Evolutionary conservation across 352 stramenopile species (phyloP).

Genomic region (Phytophthora ramorum): DNA sequence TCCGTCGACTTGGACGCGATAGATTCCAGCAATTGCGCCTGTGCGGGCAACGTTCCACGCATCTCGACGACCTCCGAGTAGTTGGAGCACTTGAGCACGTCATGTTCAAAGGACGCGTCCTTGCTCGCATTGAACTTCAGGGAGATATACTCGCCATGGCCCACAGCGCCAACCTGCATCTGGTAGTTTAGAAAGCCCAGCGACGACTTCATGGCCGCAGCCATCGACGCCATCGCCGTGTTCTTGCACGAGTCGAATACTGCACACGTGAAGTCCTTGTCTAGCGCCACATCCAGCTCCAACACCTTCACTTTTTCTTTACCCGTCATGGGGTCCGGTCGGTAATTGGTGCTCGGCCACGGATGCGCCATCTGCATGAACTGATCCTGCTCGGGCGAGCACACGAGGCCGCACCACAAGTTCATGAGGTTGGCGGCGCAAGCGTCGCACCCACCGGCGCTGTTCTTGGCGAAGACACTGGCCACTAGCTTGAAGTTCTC

Average conservation of each 20-base stretch:
- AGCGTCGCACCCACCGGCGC: constrained; percentile 75
- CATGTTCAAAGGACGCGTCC: constrained; percentile 54
- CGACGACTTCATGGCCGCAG: constrained; percentile 80
- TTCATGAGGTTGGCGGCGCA: constrained; percentile 88
- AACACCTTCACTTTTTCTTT: constrained; percentile 81
- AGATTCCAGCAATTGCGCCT: constrained; percentile 72
- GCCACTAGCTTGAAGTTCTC: constrained; percentile 87
- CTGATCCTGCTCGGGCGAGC: constrained; percentile 73
- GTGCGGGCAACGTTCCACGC: constrained; percentile 54
- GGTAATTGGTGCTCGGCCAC: constrained; percentile 76
- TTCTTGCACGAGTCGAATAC: constrained; percentile 90
- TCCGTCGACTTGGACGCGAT: constrained; percentile 55
- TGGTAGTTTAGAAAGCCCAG: constrained; percentile 91
- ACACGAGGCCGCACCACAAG: constrained; percentile 89
- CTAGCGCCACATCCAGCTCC: constrained; percentile 78
- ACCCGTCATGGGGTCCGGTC: constrained; percentile 77
- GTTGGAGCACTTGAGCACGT: constrained; percentile 78
- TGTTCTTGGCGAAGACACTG: constrained; percentile 73
- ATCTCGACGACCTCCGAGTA: constrained; percentile 65
- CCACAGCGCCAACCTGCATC: constrained; percentile 86
- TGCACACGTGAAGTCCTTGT: constrained; percentile 73
- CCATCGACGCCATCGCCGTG: constrained; percentile 79
- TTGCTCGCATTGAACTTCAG: constrained; percentile 67
- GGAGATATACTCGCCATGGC: constrained; percentile 89
- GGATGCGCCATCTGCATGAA: constrained; percentile 77